phyloP scores from a whole-genome alignment of 78 protist species.

The Dictyostelium capitatum region DNA sequence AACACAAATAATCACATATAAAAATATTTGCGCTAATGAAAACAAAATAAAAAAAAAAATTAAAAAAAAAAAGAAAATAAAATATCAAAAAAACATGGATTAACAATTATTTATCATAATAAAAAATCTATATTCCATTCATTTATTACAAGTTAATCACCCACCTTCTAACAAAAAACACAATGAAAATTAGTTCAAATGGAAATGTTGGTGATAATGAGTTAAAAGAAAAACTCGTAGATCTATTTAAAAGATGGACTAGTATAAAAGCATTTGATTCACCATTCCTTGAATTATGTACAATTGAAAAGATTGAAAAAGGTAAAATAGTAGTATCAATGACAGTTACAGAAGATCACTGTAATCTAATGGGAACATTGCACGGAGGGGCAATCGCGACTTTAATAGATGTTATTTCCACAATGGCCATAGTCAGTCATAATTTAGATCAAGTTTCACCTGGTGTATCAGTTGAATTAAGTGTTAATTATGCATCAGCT shows the following conservation, averaged over 20 bases:
- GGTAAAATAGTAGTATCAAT: constrained; percentile 11
- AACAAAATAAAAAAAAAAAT: too few species aligned
- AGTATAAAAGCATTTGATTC: background rate
- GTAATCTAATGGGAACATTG: constrained; percentile 26
- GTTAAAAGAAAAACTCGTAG: background rate
- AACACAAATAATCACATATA: too few species aligned
- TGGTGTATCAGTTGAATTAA: constrained; percentile 24
- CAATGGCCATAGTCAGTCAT: constrained; percentile 30
- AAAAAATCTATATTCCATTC: too few species aligned
- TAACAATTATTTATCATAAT: too few species aligned
- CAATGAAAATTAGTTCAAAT: too few species aligned
- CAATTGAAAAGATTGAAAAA: background rate
- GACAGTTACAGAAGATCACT: constrained; percentile 17
- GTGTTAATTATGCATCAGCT: constrained; percentile 21
- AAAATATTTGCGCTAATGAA: too few species aligned
- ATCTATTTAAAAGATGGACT: background rate
- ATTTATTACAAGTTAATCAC: too few species aligned
- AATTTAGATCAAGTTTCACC: constrained; percentile 29
- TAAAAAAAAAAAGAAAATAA: too few species aligned
- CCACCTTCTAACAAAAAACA: too few species aligned
- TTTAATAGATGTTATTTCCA: constrained; percentile 23
- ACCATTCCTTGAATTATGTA: background rate
- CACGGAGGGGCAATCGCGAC: constrained; percentile 43
- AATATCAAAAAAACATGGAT: too few species aligned
- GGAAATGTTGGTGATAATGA: background rate